A percentile compares a stretch with the other conserved stretches of the same genome.
These are phyloP conservation scores for Coniochaeta hoffmannii DNA, from an alignment of 2,329 filamentous ascomycete species.

Conservation along the genomic window DNA sequence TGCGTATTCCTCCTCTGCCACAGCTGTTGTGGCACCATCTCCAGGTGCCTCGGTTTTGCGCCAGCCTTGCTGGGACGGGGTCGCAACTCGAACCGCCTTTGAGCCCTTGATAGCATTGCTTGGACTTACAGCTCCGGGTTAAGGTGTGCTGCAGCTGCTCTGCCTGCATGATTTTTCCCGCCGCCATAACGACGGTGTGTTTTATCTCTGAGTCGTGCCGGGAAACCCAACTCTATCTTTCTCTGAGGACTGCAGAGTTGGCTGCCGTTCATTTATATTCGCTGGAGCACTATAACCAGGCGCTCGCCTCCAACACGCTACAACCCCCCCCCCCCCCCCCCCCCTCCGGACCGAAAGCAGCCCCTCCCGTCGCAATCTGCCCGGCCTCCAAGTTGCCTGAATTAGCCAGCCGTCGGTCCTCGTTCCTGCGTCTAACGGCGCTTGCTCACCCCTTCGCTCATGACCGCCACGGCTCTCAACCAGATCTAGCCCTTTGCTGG, in stretches of 20 bases:
- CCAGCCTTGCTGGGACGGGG: background rate
- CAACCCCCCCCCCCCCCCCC: background rate
- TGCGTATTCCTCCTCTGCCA: background rate
- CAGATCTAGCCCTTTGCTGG: background rate
- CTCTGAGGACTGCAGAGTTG: background rate
- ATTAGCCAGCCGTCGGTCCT: background rate
- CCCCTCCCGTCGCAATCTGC: constrained; percentile 2
- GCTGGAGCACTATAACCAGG: background rate
- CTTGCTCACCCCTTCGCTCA: background rate
- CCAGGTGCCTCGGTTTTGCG: background rate
- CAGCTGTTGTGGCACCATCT: background rate
- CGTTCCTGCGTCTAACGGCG: constrained; percentile 3
- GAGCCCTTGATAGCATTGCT: background rate
- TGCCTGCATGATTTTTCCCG: background rate
- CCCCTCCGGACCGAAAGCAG: background rate
- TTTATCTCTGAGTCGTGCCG: background rate
- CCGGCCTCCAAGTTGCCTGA: background rate
- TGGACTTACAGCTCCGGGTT: background rate
- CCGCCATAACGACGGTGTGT: background rate
- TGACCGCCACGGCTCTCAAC: background rate
- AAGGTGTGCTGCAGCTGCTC: background rate
- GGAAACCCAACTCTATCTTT: background rate
- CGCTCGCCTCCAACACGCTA: background rate
- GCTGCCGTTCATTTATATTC: constrained; percentile 2
- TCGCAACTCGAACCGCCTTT: background rate